Evolutionary conservation across 208 protist species (phyloP), one percentile per base, ranked within the genome.

Genomic region (Leishmania aethiopica): DNA sequence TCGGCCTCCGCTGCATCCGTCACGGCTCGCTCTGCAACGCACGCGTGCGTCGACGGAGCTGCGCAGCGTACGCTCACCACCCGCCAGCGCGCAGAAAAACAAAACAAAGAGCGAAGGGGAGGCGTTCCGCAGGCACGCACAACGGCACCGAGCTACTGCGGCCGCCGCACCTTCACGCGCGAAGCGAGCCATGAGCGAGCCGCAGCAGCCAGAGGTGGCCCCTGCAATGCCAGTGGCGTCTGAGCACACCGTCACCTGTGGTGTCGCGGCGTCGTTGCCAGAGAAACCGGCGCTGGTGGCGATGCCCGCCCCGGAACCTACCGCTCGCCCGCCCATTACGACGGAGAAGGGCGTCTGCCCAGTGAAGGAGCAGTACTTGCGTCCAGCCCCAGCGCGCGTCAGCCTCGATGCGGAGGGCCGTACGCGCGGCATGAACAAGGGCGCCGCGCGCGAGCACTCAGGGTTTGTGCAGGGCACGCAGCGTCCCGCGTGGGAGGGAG

Each of bases 361-460:
- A 6, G 90, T 95, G 64, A 92, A 90, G 86, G 70, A 77, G 64
- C 88, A 89, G 77, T 95, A 92, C 88, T 84, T 90, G 66, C 87
- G 88, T 13, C 83, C 85, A 10, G 92, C 89, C 5, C 92, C 87
- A n/a, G 86, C 84, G 28, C 89, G 87, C 59, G 88, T 94, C 47
- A 89, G 79, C 45, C 86, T 95, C 51, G 90, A 94, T 77, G 85
- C 81, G 5, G 90, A 93, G 55, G 91, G 91, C 10, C 88, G 89
- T 66, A 93, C 90, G 49, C 86, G 91, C 19, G 94, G 94, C 59
- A 96, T 96, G 94, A 97, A 97, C 85, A 96, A 92, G 53, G 92
- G 92, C 13, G 79, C 79, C 6, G 94, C 93, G 25, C 87, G 91
- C 15, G 82, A 90, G 84, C 87, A 85, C 71, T 95, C 83, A 2